Conservation (phyloP, 768 basidiomycete genomes). For the Psilocybe azurescens region DNA sequence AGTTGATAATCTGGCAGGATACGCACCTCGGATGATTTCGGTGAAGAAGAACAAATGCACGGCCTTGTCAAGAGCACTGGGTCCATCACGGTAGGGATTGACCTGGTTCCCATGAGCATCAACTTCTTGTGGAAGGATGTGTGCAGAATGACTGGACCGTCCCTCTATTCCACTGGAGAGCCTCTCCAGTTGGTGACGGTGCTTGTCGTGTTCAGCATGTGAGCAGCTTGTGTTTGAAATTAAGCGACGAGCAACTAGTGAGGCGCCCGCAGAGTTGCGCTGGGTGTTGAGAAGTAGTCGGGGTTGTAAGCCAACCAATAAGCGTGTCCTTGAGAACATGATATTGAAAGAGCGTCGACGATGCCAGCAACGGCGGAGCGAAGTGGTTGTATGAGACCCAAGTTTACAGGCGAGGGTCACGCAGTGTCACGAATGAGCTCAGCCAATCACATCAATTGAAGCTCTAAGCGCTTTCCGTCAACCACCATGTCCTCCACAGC, state of each 20-base stretch:
- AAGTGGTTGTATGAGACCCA: conserved; percentile 31
- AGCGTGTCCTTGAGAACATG: conserved; percentile 60
- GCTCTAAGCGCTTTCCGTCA: conserved; percentile 32
- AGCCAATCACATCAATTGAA: conserved; percentile 53
- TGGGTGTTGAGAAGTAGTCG: conserved; percentile 40
- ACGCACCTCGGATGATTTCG: conserved; percentile 92
- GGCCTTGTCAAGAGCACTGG: conserved; percentile 94
- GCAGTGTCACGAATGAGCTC: conserved; percentile 22
- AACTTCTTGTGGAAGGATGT: conserved; percentile 26
- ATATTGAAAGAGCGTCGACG: conserved; percentile 37
- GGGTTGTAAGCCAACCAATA: conserved; percentile 57
- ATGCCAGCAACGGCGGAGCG: conserved; percentile 47
- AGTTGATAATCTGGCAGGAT: background rate
- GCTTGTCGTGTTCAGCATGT: conserved; percentile 40
- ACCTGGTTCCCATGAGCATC: conserved; percentile 56
- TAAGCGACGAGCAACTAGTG: conserved; percentile 53
- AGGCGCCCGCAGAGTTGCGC: conserved; percentile 35
- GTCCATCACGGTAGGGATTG: conserved; percentile 78
- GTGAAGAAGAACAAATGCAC: conserved; percentile 98
- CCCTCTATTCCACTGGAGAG: conserved; percentile 43
- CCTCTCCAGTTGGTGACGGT: conserved; percentile 30
- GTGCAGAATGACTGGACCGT: conserved; percentile 31
- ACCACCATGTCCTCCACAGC: conserved; percentile 50
- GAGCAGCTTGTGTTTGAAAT: conserved; percentile 49
- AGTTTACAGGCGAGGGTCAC: conserved; percentile 39